phyloP scores from a whole-genome alignment of 192 early-diverging fungal genomes.

The Coemansia sp. region DNA sequence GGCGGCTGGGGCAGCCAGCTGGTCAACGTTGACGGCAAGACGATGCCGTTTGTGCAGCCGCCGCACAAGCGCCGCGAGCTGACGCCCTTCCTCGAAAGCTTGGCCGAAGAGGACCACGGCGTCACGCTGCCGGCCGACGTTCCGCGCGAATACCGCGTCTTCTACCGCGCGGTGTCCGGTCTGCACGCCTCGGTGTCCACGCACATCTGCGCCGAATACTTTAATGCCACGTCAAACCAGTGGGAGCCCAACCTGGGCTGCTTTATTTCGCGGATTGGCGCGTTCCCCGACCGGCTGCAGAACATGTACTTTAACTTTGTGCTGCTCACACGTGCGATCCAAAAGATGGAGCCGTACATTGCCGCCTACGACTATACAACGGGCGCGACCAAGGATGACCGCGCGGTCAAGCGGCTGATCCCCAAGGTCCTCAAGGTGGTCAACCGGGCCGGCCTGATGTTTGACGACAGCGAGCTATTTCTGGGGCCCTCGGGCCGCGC shows the following conservation, averaged over 20 bases:
- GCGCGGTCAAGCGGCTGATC: conserved; percentile 37
- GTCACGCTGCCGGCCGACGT: conserved; percentile 48
- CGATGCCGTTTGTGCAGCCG: conserved; percentile 51
- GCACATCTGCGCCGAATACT: conserved; percentile 94
- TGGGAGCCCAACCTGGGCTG: conserved; percentile 94
- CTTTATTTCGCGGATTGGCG: conserved; percentile 82
- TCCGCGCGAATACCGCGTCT: conserved; percentile 40
- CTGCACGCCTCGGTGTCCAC: conserved; percentile 96
- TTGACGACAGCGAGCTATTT: conserved; percentile 91
- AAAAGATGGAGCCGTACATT: conserved; percentile 78
- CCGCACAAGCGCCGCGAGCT: conserved; percentile 52
- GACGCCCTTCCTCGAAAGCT: conserved; percentile 47
- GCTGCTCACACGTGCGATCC: conserved; percentile 76
- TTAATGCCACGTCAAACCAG: conserved; percentile 78
- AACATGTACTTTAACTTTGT: conserved; percentile 96
- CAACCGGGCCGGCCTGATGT: conserved; percentile 57
- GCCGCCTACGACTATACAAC: conserved; percentile 71
- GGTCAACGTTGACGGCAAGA: conserved; percentile 38
- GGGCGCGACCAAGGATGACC: conserved; percentile 56
- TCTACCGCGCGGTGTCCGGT: conserved; percentile 55
- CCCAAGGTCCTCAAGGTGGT: conserved; percentile 31
- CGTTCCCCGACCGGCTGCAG: conserved; percentile 85
- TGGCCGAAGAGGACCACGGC: conserved; percentile 52
- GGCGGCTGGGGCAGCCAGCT: conserved; percentile 52
- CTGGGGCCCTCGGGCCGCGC: conserved; percentile 55